Conservation (phyloP, 768 basidiomycete genomes). For the Hygrocybe punicea region DNA sequence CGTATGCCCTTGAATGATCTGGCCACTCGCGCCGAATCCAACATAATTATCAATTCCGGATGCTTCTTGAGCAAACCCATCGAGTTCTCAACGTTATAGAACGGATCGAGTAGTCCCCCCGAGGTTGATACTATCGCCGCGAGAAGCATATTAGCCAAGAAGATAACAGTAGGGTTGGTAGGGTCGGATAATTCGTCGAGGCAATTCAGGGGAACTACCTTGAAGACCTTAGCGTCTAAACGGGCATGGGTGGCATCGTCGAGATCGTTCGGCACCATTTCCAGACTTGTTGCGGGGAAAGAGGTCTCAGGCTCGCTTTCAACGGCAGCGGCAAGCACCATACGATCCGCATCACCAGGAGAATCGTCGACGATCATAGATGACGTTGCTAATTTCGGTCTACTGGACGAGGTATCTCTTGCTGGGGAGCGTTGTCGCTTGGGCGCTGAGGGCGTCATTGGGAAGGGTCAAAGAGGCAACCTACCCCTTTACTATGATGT, state of each 20-base stretch:
- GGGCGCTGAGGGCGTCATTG: no score
- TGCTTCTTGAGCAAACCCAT: background rate
- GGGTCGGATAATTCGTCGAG: background rate
- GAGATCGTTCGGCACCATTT: background rate
- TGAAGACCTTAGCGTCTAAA: background rate
- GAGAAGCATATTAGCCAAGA: background rate
- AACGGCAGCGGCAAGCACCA: no score
- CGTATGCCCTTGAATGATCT: background rate
- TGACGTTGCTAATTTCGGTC: no score
- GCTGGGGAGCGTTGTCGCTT: no score
- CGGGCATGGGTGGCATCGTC: constrained; percentile 1
- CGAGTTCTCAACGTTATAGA: background rate
- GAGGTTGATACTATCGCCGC: background rate
- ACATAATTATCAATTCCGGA: background rate
- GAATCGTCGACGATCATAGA: no score
- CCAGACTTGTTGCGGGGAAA: background rate
- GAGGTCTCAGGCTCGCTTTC: no score
- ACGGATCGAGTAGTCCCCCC: background rate
- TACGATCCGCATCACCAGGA: no score
- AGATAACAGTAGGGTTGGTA: no score
- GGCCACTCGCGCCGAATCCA: background rate
- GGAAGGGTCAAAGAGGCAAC: no score
- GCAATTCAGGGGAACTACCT: background rate
- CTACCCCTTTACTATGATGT: no score
- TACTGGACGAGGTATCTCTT: no score